A percentile compares a stretch with the other conserved stretches of the same genome.
Conservation (phyloP, 1,139 yeast genomes). For the Suhomyces terraborum region DNA sequence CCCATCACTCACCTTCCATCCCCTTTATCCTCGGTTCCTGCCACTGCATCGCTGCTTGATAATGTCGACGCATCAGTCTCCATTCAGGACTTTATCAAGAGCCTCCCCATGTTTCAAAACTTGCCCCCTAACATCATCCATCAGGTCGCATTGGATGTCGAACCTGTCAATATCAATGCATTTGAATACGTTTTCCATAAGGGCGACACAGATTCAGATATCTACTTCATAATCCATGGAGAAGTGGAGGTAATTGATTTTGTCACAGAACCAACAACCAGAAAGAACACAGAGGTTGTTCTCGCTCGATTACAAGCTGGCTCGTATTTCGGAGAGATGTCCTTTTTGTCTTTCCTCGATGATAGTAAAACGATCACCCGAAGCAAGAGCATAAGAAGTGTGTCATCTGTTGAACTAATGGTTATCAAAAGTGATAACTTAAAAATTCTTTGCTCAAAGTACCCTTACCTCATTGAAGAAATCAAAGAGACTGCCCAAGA, state of each 20-base stretch:
- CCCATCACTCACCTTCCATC: conserved; percentile 16
- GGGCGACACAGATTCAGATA: conserved; percentile 61
- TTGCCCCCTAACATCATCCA: conserved; percentile 62
- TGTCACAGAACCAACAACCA: conserved; percentile 19
- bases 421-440: conserved; percentile 57
- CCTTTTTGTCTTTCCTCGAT: conserved; percentile 56
- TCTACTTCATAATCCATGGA: conserved; percentile 67
- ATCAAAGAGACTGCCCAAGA: conserved; percentile 62
- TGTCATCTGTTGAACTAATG: conserved; percentile 59
- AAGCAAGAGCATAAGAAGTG: conserved; percentile 64
- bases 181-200: conserved; percentile 62
- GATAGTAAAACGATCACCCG: conserved; percentile 35
- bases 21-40: conserved; percentile 12
- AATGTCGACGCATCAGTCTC: conserved; percentile 55
- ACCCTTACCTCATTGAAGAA: conserved; percentile 59
- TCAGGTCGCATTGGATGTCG: conserved; percentile 62
- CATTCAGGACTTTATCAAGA: conserved; percentile 57
- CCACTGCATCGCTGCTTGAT: conserved; percentile 17
- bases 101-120: conserved; percentile 58
- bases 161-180: conserved; percentile 53
- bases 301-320: conserved; percentile 64
- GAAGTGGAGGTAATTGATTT: conserved; percentile 68
- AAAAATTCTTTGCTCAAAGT: conserved; percentile 53
- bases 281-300: conserved; percentile 33
- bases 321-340: conserved; percentile 76